Evolutionary conservation across 768 basidiomycete genomes (phyloP), one percentile per base, ranked within the genome.

Genomic region (Sarcodon aspratus): DNA sequence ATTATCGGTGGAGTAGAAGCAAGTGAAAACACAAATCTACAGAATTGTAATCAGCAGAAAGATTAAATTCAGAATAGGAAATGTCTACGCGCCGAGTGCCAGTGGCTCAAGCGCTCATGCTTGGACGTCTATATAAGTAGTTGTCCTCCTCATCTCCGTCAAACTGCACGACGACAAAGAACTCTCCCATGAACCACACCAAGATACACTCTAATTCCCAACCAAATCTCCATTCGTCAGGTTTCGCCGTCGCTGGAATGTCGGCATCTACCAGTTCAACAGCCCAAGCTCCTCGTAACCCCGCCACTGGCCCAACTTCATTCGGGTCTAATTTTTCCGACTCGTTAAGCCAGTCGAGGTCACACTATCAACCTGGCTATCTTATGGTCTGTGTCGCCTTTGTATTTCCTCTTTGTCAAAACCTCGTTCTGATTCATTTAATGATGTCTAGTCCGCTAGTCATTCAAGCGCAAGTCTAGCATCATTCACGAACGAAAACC

Each of bases 351-450:
- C 83, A 85, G 62, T 79, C 82, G 3, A 72, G 84, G 54, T 78
- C 80, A 48, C 83, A 84, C 55, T 89, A 89, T 61, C 86, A 88
- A 57, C 72, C 83, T 34, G 86, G 86, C 3, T 90, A 88, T 62
- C 70, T 90, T 47, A 76, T 90, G 80, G 86, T 87, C 44, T 50
- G 79, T 47, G 33, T 7, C 33, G n/a, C 27, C 13, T 36, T 9
- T 50, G 18, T 21, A 51, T 43, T n/a, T 37, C 40, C 31, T 11
- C 15, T 36, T 21, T n/a, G 17, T 36, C 8, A 32, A 38, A 17
- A 18, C 0, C 7, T 18, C 27, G n/a, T n/a, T n/a, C 43, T 36
- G 17, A 4, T 50, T 36, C 34, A 17, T 42, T n/a, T 44, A 33
- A 36, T 35, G 50, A n/a, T 34, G 27, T 18, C 9, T 46, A 84